Evolutionary conservation across 164 flowering plant genomes (phyloP), one percentile per base, ranked within the genome.

Genomic region (Umbellularia californica): DNA sequence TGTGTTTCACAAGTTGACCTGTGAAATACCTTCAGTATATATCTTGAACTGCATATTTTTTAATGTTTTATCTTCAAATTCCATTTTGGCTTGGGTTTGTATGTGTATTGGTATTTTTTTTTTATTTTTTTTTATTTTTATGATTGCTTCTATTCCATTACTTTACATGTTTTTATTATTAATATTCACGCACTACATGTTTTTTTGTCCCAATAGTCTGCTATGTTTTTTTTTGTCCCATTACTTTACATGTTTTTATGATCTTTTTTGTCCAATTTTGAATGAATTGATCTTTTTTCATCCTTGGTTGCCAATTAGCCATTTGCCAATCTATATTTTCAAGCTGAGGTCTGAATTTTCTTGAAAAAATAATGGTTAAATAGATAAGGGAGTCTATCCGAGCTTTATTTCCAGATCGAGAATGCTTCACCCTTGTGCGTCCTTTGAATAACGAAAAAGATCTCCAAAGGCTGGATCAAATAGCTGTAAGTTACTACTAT

Each of bases 331-430:
- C 19, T 69, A 33, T 50, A 5, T 73, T 41, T 20, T 51, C 28
- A 35, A 28, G 50, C 71, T 65, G 77, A 35, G 79, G 11, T 74
- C 78, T 83, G 73, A 82, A 77, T 72, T 2, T 12, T 66, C 27
- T 28, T 65, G 24, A 27, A 27, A 76, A 60, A 27, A 55, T 70
- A 51, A 71, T 85, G 50, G 24, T 79, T 27, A 2, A 2, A 47
- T 79, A 96, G 98, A 94, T 94, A 63, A 90, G 99, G 47, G 97
- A 94, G 65, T 96, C 99, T 22, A 91, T 96, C 79, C 88, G 97
- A 76, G 97, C 99, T 74, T 89, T 96, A 63, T 96, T 96, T 74
- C 98, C 99, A 22, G 98, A 94, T 77, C 87, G 98, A 78, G 99
- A 96, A 77, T 96, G 99, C 80, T 96, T 85, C 83, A 77, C 99